Percentiles rank a stretch among this genome's conserved stretches.
Conservation (phyloP, 225 moss, liverwort and hornwort genomes). For the Polytrichum formosum region DNA sequence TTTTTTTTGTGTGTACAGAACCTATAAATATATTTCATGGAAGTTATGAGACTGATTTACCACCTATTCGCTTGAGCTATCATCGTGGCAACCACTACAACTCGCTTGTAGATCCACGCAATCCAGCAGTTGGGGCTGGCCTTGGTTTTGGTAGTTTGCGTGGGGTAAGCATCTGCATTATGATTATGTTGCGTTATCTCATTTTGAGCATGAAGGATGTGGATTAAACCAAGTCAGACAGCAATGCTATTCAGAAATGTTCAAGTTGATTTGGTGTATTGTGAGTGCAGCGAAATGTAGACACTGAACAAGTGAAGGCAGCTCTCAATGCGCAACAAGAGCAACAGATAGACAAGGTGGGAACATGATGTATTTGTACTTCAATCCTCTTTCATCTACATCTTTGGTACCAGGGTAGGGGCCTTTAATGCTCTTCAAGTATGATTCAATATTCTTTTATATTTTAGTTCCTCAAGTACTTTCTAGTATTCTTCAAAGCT, state of each 20-base stretch:
- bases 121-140: conserved; percentile 93
- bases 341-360: conserved; percentile 95
- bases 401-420: too few relatives aligned
- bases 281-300: conserved; percentile 81
- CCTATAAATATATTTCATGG: conserved; percentile 98
- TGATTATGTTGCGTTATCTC: too few relatives aligned
- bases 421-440: too few relatives aligned
- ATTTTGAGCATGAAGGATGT: not conserved
- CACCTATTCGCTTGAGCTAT: conserved; percentile 99
- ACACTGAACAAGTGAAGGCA: conserved; percentile 96
- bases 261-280: conserved; percentile 4
- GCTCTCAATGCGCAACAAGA: conserved; percentile 96
- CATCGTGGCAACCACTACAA: conserved; percentile 99
- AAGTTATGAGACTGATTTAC: conserved; percentile 95
- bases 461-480: too few relatives aligned
- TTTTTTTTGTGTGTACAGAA: conserved; percentile 43
- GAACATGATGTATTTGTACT: not conserved
- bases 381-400: not conserved
- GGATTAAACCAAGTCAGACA: too few relatives aligned
- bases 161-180: conserved; percentile 67
- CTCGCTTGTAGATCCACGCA: conserved; percentile 85
- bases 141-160: conserved; percentile 97
- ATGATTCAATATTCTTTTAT: too few relatives aligned
- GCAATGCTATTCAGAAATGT: too few relatives aligned
- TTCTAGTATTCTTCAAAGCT: too few relatives aligned